Evolutionary conservation across 116 monocot species (phyloP), one percentile per base, ranked within the genome.

Genomic region (Iris pallida): DNA sequence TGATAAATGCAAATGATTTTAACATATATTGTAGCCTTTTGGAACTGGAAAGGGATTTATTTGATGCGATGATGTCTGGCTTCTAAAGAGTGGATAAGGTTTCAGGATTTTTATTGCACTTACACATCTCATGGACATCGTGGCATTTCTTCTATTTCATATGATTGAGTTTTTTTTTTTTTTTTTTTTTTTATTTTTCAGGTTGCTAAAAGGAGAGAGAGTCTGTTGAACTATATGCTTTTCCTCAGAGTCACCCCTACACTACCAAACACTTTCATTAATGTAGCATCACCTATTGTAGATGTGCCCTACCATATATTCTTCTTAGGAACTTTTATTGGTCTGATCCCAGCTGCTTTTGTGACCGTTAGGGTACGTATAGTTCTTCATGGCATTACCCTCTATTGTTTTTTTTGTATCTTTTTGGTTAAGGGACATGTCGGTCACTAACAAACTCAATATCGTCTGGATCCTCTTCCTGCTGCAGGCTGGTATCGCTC

Each of bases 201-300:
- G 97, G 87, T 97, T 30, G 77, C 92, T 14, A 90, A 80, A 66
- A 80, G 97, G 83, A 92, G 80, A 80, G 75, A 87, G 47, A 97
- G 85, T 16, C 68, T 97, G 30, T 73, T 97, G 73, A 97, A 97
- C 75, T 97, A 97, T 83, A 92, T 97, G 97, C 81, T 97, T 45
- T 97, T 97, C 81, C 87, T 97, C 7, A 82, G 97, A 78, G 92
- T 97, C 64, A 97, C 97, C 5, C 97, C 97, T 30, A 85, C 97
- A 48, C 70, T 97, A 61, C 97, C 97, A 12, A 97, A 97, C 67
- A 97, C 96, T 47, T 97, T 97, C 81, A 97, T 97, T 44, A 97
- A 97, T 58, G 55, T 97, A 30, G 92, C 96, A 45, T 97, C 96
- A 16, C 92, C 96, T 7, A 90, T 94, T 53, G 90, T 94, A 5